These are phyloP conservation scores for Dactylellina drechsleri DNA, from an alignment of 2,329 filamentous ascomycete species.

Conservation along the genomic window DNA sequence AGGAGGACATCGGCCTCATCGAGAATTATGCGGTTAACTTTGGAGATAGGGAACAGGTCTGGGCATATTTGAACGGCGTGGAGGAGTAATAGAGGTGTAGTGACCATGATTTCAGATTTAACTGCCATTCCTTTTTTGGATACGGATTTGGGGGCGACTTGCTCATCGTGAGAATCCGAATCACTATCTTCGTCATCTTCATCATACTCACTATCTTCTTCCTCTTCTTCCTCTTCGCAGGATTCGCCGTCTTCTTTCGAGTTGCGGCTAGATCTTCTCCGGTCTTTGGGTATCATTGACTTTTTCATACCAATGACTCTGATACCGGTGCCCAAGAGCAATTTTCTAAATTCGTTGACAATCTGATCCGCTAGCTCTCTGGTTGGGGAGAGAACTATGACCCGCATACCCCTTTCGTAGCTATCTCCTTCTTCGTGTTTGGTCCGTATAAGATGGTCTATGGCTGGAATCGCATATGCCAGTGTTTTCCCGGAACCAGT, in stretches of 20 bases:
- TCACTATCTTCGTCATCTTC: slow-evolving; percentile 61
- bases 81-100: slow-evolving; percentile 80
- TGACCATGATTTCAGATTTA: slow-evolving; percentile 81
- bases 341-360: slow-evolving; percentile 84
- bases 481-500: slow-evolving; percentile 97
- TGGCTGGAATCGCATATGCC: slow-evolving; percentile 86
- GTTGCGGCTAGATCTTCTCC: slow-evolving; percentile 45
- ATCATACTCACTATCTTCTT: slow-evolving; percentile 59
- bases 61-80: slow-evolving; percentile 71
- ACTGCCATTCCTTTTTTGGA: slow-evolving; percentile 64
- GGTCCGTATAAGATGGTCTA: slow-evolving; percentile 71
- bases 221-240: slow-evolving; percentile 60
- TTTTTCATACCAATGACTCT: slow-evolving; percentile 85
- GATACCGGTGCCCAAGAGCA: slow-evolving; percentile 79
- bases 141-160: slow-evolving; percentile 37
- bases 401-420: slow-evolving; percentile 69
- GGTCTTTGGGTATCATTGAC: slow-evolving; percentile 68
- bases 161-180: slow-evolving; percentile 58
- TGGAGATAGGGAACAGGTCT: slow-evolving; percentile 67
- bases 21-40: slow-evolving; percentile 78
- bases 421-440: slow-evolving; percentile 64
- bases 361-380: slow-evolving; percentile 82
- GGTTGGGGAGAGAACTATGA: slow-evolving; percentile 79
- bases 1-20: slow-evolving; percentile 97
- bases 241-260: slow-evolving; percentile 59